Base-by-base conservation (phyloP, 148 eudicot species). In the Pouteria glomerata region DNA sequence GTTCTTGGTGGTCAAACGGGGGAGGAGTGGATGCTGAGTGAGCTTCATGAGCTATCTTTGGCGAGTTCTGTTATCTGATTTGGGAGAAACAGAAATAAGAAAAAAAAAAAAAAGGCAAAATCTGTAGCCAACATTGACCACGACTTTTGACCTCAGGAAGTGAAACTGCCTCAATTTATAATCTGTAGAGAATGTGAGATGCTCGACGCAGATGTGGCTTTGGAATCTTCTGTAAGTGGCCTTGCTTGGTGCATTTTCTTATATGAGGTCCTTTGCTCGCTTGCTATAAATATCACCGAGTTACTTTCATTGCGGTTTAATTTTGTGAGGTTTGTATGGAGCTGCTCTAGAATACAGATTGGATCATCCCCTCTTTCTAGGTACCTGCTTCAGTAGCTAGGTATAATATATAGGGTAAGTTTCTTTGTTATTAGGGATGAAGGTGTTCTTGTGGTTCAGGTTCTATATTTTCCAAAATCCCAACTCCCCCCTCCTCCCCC, bases 1-100 rank as follows among this genome's bases (percentile, higher is more conserved):
- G 97, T 93, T 66, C 92, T 93, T 55, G 96, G 98, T 60, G 94
- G 98, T 72, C 98, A 93, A 67, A 93, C 96, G 2, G 96, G 98
- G 53, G 98, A 93, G 72, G 98, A 93, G 75, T 93, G 98, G 98
- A 89, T 89, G 90, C 79, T 93, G 8, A 78, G 89, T 57, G 98
- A 93, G 57, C 79, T 93, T 76, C 94, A 93, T 53, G 98, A 93
- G 78, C 75, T 93, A 57, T 85, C 96, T 39, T 75, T 93, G 63
- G 85, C 94, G 7, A 87, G 94, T 74, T 81, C 77, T 14, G 79
- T 85, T 39, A 79, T 74, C 62, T 85, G 68, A 71, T 72, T 27
- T 10, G n/a, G 41, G 68, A 62, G 31, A 66, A 60, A 58, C 11
- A 75, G 68, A 56, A n/a, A n/a, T n/a, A n/a, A n/a, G n/a, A n/a